A percentile compares a stretch with the other conserved stretches of the same genome.
Evolutionary conservation across 805 yeast genomes (phyloP).

Genomic region (Saturnispora mendoncae): DNA sequence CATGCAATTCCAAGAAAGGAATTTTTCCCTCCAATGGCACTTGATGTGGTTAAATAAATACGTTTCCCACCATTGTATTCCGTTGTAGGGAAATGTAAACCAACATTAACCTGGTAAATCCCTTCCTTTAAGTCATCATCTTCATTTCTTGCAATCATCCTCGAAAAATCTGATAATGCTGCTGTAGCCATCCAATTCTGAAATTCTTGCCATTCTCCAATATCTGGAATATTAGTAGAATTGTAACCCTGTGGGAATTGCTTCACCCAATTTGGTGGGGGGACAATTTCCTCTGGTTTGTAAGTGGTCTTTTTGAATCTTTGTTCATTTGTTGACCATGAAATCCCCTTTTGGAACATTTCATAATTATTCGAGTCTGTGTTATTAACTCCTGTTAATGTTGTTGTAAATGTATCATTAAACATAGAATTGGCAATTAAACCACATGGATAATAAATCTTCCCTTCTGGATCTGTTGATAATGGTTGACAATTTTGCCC

Average conservation of each 20-base stretch:
- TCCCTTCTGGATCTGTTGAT: constrained; percentile 37
- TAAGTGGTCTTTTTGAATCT: constrained; percentile 60
- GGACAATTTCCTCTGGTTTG: constrained; percentile 51
- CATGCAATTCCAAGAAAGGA: constrained; percentile 62
- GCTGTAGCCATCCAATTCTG: constrained; percentile 87
- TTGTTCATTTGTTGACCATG: constrained; percentile 63
- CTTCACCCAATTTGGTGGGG: constrained; percentile 79
- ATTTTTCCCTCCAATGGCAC: constrained; percentile 71
- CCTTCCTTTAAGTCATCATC: constrained; percentile 47
- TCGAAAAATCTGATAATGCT: constrained; percentile 60
- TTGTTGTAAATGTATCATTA: constrained; percentile 58
- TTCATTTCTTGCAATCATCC: constrained; percentile 56
- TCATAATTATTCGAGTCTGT: constrained; percentile 34
- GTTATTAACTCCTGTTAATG: constrained; percentile 34
- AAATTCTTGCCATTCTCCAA: constrained; percentile 56
- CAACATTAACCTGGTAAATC: constrained; percentile 53
- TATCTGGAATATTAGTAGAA: constrained; percentile 58
- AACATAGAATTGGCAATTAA: constrained; percentile 72
- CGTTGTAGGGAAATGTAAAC: constrained; percentile 71
- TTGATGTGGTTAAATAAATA: constrained; percentile 58
- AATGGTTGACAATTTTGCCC: constrained; percentile 62
- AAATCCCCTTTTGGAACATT: constrained; percentile 47
- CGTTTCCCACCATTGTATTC: constrained; percentile 61
- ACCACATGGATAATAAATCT: constrained; percentile 70
- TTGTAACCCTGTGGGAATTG: constrained; percentile 68